Percentiles rank a stretch among this genome's conserved stretches.
Conservation (phyloP, 2,329 filamentous ascomycete genomes). For the Sphaerulina vaccinii region DNA sequence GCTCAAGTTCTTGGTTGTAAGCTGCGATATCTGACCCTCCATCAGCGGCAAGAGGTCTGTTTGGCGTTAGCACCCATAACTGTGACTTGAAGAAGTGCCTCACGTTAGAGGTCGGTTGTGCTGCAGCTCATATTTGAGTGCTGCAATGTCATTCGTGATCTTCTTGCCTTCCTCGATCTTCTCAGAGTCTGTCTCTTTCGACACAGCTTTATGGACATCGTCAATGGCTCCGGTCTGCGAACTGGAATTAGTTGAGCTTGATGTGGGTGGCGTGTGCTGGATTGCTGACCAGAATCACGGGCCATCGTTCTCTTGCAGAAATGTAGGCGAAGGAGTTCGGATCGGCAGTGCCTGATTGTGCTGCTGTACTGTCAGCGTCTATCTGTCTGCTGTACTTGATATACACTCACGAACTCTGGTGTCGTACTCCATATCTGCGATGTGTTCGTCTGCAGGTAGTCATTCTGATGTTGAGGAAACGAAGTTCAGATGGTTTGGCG, state of each 20-base stretch:
- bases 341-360: constrained; percentile 76
- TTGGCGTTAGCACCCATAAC: constrained; percentile 1
- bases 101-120: constrained; percentile 80
- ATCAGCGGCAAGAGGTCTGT: constrained; percentile 72
- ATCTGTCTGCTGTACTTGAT: not conserved
- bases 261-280: not conserved
- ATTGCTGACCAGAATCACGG: constrained; percentile 74
- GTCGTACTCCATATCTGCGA: constrained; percentile 66
- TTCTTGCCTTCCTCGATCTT: constrained; percentile 78
- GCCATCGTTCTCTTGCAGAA: constrained; percentile 87
- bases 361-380: constrained; percentile 46
- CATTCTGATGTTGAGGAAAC: too few relatives aligned
- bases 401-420: constrained; percentile 65
- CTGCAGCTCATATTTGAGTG: constrained; percentile 91
- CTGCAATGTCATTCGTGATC: constrained; percentile 75
- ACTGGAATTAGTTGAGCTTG: constrained; percentile 1
- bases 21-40: constrained; percentile 69
- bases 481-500: too few relatives aligned
- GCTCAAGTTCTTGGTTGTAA: constrained; percentile 83
- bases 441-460: constrained; percentile 14
- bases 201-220: constrained; percentile 78
- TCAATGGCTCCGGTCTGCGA: constrained; percentile 84
- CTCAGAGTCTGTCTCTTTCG: constrained; percentile 58
- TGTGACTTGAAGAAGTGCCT: constrained; percentile 30
- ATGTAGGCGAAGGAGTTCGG: constrained; percentile 80